Percentiles rank a stretch among this genome's conserved stretches.
These are phyloP conservation scores for Aspergillus quadricinctus DNA, from an alignment of 2,329 filamentous ascomycete species.

Conservation along the genomic window DNA sequence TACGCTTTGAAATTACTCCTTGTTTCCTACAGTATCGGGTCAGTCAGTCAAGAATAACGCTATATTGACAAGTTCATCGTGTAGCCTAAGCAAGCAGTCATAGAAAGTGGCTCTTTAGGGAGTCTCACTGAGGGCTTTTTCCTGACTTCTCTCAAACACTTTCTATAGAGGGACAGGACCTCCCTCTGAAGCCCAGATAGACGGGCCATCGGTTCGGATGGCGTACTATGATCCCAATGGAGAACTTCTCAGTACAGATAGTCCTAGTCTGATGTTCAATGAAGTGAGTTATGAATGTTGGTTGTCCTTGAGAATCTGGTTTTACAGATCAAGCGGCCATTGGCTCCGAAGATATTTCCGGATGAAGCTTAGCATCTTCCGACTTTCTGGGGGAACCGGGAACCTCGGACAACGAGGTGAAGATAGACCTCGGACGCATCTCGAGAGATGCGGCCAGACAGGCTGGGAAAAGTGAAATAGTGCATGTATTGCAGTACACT, in stretches of 20 bases:
- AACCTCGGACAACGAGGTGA: background rate
- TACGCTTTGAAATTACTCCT: constrained; percentile 39
- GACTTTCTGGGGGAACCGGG: no score
- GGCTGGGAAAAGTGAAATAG: background rate
- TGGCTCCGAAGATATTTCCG: background rate
- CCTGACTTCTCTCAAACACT: constrained; percentile 74
- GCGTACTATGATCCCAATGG: background rate
- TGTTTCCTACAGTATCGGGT: constrained; percentile 29
- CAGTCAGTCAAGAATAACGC: constrained; percentile 1
- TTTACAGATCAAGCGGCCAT: background rate
- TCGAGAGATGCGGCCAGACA: background rate
- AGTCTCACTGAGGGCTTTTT: constrained; percentile 68
- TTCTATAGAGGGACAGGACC: constrained; percentile 79
- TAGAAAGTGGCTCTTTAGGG: background rate
- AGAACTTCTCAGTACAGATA: background rate
- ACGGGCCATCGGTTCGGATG: constrained; percentile 31
- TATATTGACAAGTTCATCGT: background rate
- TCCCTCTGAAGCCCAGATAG: constrained; percentile 88
- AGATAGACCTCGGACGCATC: background rate
- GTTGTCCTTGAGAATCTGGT: background rate
- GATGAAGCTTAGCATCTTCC: background rate
- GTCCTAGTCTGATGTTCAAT: background rate
- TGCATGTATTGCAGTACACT: background rate
- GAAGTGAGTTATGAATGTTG: background rate
- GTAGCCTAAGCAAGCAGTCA: background rate